Base-by-base conservation (phyloP, 2,329 filamentous ascomycete species). In the Tympanopsis confertula region DNA sequence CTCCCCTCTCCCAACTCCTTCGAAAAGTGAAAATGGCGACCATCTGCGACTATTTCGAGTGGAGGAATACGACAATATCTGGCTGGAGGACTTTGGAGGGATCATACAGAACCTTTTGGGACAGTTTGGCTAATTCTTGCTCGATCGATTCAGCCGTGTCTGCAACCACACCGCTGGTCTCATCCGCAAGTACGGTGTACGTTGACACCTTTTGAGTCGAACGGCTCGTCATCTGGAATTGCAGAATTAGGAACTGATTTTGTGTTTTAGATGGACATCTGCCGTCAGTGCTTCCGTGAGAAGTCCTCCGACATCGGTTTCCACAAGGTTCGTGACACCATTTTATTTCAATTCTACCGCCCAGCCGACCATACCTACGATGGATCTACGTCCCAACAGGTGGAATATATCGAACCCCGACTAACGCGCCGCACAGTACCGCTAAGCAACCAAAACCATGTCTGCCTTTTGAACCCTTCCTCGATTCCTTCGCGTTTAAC, bases 101-200 rank as follows among this genome's bases (percentile, higher is more conserved):
- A n/a, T n/a, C n/a, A n/a, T n/a, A n/a, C n/a, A n/a, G n/a, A n/a
- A n/a, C n/a, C n/a, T n/a, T n/a, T 17, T 35, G 20, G 26, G 26
- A 32, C 28, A 28, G 15, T 10, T 42, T 47, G 24, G 48, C 33
- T 26, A 26, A 26, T 19, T 39, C 40, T 42, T 44, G 26, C 42
- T 38, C 28, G 41, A 53, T 57, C 7, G 22, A 26, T 26, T 26
- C n/a, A 82, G 77, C 71, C 78, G 78, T 59, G 77, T 82, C 61
- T 82, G 78, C 71, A 70, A 74, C 52, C 77, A 82, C 68, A 68
- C 67, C 58, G 78, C 77, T 53, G 78, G 78, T 77, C 69, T 82
- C 50, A 80, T 82, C 68, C 76, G 78, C 65, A 82, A 82, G 65
- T 82, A 82, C 64, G 78, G 78, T 51, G 62, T 26, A 26, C n/a